A percentile compares a stretch with the other conserved stretches of the same genome.
Conservation (phyloP, 164 flowering plant genomes). For the Vitis amurensis region DNA sequence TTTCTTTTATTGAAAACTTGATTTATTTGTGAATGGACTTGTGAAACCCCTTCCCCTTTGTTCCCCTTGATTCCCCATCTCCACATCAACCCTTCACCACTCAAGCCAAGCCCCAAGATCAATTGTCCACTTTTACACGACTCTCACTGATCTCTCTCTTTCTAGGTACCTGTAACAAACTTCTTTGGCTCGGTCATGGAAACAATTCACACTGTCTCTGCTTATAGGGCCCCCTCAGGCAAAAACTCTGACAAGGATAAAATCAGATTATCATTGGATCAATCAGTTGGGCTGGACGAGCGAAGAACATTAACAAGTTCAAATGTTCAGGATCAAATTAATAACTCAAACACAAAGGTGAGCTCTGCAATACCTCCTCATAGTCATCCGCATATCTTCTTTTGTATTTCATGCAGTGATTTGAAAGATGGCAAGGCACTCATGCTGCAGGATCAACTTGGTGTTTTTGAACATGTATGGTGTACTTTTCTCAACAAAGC, state of each 20-base stretch:
- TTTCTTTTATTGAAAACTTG: too few relatives aligned
- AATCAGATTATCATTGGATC: constrained; percentile 25
- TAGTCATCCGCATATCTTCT: neutral
- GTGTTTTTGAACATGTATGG: constrained; percentile 18
- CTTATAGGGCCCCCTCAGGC: constrained; percentile 48
- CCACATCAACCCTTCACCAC: too few relatives aligned
- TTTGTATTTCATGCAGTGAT: neutral
- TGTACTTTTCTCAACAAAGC: constrained; percentile 22
- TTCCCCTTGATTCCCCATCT: too few relatives aligned
- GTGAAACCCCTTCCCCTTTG: too few relatives aligned
- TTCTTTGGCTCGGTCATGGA: constrained; percentile 99
- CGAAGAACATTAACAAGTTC: constrained; percentile 26
- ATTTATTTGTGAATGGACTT: too few relatives aligned
- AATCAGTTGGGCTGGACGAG: constrained; percentile 21
- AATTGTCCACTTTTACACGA: neutral
- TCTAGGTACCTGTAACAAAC: constrained; percentile 90
- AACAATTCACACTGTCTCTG: constrained; percentile 83
- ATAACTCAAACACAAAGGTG: constrained; percentile 31
- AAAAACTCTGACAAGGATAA: constrained; percentile 14
- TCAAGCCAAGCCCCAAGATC: too few relatives aligned
- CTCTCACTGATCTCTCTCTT: constrained; percentile 6
- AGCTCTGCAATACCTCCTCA: neutral
- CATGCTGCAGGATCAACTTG: constrained; percentile 32
- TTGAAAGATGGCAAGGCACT: neutral
- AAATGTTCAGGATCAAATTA: constrained; percentile 21